Evolutionary conservation across 1,284 basidiomycete genomes (phyloP).

Genomic region (Neotropicomus parvogracilis): DNA sequence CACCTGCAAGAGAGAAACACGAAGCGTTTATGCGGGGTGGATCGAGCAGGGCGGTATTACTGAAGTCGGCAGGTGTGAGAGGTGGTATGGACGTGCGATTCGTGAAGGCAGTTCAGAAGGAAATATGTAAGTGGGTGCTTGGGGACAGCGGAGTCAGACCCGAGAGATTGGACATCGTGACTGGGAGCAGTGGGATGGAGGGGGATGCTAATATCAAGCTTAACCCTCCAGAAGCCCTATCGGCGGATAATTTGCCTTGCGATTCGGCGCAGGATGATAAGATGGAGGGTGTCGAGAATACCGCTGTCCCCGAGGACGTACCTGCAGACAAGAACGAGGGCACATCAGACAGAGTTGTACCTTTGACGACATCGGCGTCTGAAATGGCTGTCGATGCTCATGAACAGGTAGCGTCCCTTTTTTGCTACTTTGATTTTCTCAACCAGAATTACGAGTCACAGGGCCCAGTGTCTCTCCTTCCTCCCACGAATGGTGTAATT

Average conservation of each 20-base stretch:
- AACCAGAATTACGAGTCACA: slow-evolving; percentile 9
- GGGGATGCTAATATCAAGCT: not conserved
- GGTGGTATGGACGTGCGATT: slow-evolving; percentile 53
- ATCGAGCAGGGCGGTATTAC: slow-evolving; percentile 40
- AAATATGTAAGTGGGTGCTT: slow-evolving; percentile 54
- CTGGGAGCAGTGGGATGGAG: not conserved
- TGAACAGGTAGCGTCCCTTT: slow-evolving; percentile 21
- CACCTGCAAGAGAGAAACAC: slow-evolving; percentile 48
- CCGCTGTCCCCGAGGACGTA: not conserved
- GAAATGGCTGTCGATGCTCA: slow-evolving; percentile 19
- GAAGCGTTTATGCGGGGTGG: slow-evolving; percentile 58
- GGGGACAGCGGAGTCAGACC: slow-evolving; percentile 36
- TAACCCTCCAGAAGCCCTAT: not conserved
- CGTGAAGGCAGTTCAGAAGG: slow-evolving; percentile 45
- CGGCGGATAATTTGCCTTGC: not conserved
- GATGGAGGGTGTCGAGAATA: slow-evolving; percentile 24
- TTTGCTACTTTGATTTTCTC: not conserved
- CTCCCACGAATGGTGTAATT: slow-evolving; percentile 6
- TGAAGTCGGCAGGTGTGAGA: slow-evolving; percentile 45
- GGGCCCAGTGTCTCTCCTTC: slow-evolving; percentile 3
- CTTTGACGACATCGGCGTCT: not conserved
- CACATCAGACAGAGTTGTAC: not conserved
- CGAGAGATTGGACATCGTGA: slow-evolving; percentile 5
- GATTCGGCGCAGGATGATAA: slow-evolving; percentile 7
- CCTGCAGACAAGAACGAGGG: not conserved